Base-by-base conservation (phyloP, 2,329 filamentous ascomycete genomes). In the Botrytis cinerea region DNA sequence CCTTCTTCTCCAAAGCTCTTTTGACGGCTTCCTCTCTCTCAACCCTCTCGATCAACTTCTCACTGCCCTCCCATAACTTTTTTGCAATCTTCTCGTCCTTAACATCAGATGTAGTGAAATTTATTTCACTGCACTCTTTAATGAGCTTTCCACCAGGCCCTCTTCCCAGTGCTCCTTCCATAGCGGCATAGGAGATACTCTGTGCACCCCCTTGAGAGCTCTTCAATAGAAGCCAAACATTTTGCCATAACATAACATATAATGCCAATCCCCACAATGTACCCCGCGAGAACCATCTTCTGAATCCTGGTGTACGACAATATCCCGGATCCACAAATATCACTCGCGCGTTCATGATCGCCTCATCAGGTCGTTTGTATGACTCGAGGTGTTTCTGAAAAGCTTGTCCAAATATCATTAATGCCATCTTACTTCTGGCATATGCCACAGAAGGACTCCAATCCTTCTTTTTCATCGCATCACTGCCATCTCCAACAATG, bases 361-460 rank as follows among this genome's bases (percentile, higher is more conserved):
- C 85, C 75, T 91, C 88, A 81, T 99, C 96, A 0, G 95, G 94
- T 38, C 96, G 88, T 79, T 93, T 89, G 82, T 97, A 97, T 2
- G 91, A 85, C 77, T 94, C 91, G 64, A 99, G 86, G 81, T 98
- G 95, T 81, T 97, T 96, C 83, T 98, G 95, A 81, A 95, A 97
- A 14, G 95, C 92, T 67, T 92, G 88, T 0, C 93, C 95, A 81
- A 99, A 98, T 25, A 92, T 90, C 86, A 95, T 97, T 63, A 98
- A 86, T 0, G 96, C 94, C 43, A 98, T 85, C 86, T 91, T 87
- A 84, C 87, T 89, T 83, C 88, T 84, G 80, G 92, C 85, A 79
- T 91, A 93, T 28, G 89, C 88, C 60, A 83, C 86, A 6, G 83
- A 82, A 0, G 89, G 85, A 0, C 88, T 85, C 87, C 89, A 90